These are phyloP conservation scores for Mikania micrantha DNA, from an alignment of 129 eudicot species.

Conservation along the genomic window DNA sequence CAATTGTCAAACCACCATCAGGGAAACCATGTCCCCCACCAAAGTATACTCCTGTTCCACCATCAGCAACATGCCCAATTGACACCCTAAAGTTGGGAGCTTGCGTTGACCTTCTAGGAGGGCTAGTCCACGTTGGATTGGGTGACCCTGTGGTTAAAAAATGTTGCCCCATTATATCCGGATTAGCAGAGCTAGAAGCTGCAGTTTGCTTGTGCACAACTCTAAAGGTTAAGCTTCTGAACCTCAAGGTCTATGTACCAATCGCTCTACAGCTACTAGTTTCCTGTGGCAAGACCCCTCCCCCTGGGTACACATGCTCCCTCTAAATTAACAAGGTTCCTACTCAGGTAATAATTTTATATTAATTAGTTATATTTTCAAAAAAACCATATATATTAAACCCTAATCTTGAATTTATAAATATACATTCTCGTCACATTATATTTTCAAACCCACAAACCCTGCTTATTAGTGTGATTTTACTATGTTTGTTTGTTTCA, in stretches of 20 bases:
- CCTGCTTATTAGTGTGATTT: too few relatives aligned
- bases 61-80: conserved; percentile 46
- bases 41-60: background rate
- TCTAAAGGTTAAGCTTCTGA: conserved; percentile 61
- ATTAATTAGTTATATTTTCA: background rate
- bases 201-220: conserved; percentile 89
- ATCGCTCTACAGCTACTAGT: conserved; percentile 70
- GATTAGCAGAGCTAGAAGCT: conserved; percentile 68
- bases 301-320: conserved; percentile 90
- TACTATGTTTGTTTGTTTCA: background rate
- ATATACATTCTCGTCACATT: too few relatives aligned
- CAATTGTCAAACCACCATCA: conserved; percentile 19
- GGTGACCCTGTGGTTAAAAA: conserved; percentile 63
- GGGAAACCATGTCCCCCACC: conserved; percentile 46
- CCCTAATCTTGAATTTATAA: background rate
- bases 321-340: conserved; percentile 33
- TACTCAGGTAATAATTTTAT: conserved; percentile 25
- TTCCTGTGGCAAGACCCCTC: conserved; percentile 84
- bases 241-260: conserved; percentile 56
- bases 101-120: conserved; percentile 84
- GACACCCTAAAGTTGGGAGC: conserved; percentile 74
- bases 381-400: too few relatives aligned
- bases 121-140: conserved; percentile 58
- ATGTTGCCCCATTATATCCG: conserved; percentile 69
- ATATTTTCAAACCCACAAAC: too few relatives aligned